Evolutionary conservation across 106 monocot genomes (phyloP).

Genomic region (Chionographis japonica): DNA sequence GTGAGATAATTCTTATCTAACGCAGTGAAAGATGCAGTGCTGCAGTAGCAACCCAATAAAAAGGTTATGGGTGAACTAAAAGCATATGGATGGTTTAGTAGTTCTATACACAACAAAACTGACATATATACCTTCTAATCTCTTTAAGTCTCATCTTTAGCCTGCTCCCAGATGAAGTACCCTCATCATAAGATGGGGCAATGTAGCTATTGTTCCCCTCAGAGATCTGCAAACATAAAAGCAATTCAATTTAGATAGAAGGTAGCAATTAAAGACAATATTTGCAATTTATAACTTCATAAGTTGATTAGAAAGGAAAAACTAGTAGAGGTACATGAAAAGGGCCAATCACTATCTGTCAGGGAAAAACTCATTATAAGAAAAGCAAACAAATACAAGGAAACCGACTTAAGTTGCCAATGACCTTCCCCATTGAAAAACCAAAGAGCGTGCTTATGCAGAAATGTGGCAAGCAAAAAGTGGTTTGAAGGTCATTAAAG

Average conservation of each 20-base stretch:
- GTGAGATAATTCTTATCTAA: conserved; percentile 95
- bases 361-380: too few relatives aligned
- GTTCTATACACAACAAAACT: background rate
- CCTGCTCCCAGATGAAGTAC: conserved; percentile 68
- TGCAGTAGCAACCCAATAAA: conserved; percentile 24
- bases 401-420: too few relatives aligned
- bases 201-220: conserved; percentile 65
- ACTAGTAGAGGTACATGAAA: too few relatives aligned
- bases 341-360: too few relatives aligned
- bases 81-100: background rate
- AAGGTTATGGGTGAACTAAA: background rate
- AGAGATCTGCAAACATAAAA: conserved; percentile 38
- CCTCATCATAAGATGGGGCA: conserved; percentile 67
- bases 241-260: background rate
- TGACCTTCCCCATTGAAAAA: too few relatives aligned
- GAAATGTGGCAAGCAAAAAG: too few relatives aligned
- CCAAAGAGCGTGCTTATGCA: too few relatives aligned
- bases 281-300: too few relatives aligned
- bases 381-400: too few relatives aligned
- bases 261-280: too few relatives aligned
- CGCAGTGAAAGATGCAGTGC: conserved; percentile 68
- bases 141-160: conserved; percentile 89
- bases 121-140: conserved; percentile 56
- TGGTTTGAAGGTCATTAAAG: too few relatives aligned
- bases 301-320: too few relatives aligned